phyloP scores from a whole-genome alignment of 1,139 yeast genomes.

The Suhomyces taliae region DNA sequence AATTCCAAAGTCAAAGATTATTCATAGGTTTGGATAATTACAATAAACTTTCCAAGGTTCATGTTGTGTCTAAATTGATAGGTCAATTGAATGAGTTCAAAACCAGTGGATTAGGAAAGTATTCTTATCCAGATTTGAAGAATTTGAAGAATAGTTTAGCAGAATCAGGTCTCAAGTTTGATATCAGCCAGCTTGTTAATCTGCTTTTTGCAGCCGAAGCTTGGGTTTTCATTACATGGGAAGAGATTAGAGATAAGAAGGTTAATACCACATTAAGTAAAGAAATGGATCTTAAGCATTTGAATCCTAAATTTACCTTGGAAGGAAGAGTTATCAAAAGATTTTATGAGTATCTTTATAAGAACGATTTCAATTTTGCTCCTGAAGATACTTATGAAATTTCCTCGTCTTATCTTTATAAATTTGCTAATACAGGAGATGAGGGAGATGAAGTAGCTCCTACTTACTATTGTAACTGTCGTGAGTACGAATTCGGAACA shows the following conservation, averaged over 20 bases:
- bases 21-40: constrained; percentile 30
- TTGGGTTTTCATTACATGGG: constrained; percentile 40
- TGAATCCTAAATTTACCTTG: constrained; percentile 22
- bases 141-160: constrained; percentile 24
- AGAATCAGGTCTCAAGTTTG: constrained; percentile 30
- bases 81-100: constrained; percentile 20
- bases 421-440: constrained; percentile 15
- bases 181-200: constrained; percentile 20
- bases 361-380: constrained; percentile 39
- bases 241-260: constrained; percentile 33
- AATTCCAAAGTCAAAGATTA: constrained; percentile 26
- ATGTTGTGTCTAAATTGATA: constrained; percentile 24
- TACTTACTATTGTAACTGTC: constrained; percentile 63
- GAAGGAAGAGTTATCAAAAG: constrained; percentile 23
- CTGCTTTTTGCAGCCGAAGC: constrained; percentile 30
- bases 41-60: constrained; percentile 29
- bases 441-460: constrained; percentile 18
- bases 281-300: constrained; percentile 16
- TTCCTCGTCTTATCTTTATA: constrained; percentile 28
- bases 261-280: constrained; percentile 26
- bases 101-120: constrained; percentile 2
- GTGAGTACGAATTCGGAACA: constrained; percentile 64
- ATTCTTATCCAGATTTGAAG: constrained; percentile 25
- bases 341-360: constrained; percentile 32
- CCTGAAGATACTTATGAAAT: constrained; percentile 37